Conservation (phyloP, 164 flowering plant species). For the Houttuynia cordata region DNA sequence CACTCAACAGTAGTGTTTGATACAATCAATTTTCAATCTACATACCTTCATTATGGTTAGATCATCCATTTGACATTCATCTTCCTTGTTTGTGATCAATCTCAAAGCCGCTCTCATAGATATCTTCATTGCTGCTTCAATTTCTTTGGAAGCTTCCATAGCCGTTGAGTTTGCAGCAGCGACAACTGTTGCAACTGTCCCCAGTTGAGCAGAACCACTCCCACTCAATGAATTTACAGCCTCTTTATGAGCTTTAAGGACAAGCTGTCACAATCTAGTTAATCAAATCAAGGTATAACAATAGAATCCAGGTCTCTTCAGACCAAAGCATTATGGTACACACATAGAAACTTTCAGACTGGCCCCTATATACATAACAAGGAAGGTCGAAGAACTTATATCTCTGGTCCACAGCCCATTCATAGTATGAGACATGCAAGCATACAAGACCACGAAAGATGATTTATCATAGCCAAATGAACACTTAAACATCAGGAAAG, state of each 20-base stretch:
- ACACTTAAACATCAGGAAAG: neutral
- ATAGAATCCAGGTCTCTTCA: too few species aligned
- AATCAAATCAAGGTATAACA: too few species aligned
- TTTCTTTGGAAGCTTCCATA: conserved; percentile 77
- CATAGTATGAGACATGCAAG: neutral
- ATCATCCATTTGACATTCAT: conserved; percentile 85
- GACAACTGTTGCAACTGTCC: conserved; percentile 89
- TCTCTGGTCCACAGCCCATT: neutral
- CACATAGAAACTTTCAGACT: neutral
- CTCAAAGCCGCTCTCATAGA: conserved; percentile 82
- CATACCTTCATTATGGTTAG: conserved; percentile 80
- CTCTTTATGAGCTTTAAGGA: conserved; percentile 86
- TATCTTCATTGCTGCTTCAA: conserved; percentile 91
- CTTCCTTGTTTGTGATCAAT: conserved; percentile 33
- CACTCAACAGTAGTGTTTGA: too few species aligned
- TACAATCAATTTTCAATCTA: neutral
- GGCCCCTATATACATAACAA: neutral
- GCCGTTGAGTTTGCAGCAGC: conserved; percentile 97
- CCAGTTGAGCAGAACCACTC: conserved; percentile 70
- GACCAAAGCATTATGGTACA: too few species aligned
- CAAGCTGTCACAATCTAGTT: conserved; percentile 35
- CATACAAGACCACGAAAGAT: neutral
- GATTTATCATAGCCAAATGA: neutral
- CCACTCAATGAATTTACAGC: conserved; percentile 94
- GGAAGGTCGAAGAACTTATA: neutral